Percentiles rank a stretch among this genome's conserved stretches.
These are phyloP conservation scores for Leishmania turanica DNA, from an alignment of 208 protist genomes.

Conservation along the genomic window DNA sequence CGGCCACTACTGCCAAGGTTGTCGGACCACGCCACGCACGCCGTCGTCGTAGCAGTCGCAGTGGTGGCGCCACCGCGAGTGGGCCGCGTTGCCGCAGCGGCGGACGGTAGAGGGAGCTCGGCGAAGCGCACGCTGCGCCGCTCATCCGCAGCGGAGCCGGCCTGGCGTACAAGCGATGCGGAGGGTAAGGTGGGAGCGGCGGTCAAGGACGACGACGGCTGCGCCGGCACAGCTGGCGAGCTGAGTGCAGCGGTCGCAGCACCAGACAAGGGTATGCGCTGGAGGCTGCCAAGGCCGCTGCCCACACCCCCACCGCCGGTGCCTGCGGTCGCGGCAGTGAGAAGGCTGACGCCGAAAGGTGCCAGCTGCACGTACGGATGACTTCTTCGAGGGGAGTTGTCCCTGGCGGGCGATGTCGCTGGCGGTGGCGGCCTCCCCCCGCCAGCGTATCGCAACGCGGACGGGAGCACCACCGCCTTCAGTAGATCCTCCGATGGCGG, in stretches of 20 bases:
- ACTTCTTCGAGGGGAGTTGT: background rate
- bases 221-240: background rate
- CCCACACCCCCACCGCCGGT: slow-evolving; percentile 5
- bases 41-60: background rate
- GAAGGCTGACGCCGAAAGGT: slow-evolving; percentile 70
- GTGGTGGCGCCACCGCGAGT: background rate
- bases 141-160: background rate
- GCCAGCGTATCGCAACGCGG: background rate
- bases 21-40: slow-evolving; percentile 2
- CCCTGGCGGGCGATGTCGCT: background rate
- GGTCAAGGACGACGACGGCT: background rate
- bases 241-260: background rate
- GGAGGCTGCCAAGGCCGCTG: slow-evolving; percentile 29
- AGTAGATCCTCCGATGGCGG: slow-evolving; percentile 4
- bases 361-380: slow-evolving; percentile 35
- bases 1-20: slow-evolving; percentile 10
- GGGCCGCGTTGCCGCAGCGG: background rate
- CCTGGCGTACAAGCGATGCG: background rate
- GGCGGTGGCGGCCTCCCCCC: background rate
- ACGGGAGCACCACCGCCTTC: slow-evolving; percentile 4
- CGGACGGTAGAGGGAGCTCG: background rate
- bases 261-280: slow-evolving; percentile 34
- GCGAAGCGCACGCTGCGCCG: slow-evolving; percentile 10
- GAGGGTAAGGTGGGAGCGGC: background rate
- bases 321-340: slow-evolving; percentile 43